phyloP scores from a whole-genome alignment of 805 yeast genomes.

The Lachancea fermentati region DNA sequence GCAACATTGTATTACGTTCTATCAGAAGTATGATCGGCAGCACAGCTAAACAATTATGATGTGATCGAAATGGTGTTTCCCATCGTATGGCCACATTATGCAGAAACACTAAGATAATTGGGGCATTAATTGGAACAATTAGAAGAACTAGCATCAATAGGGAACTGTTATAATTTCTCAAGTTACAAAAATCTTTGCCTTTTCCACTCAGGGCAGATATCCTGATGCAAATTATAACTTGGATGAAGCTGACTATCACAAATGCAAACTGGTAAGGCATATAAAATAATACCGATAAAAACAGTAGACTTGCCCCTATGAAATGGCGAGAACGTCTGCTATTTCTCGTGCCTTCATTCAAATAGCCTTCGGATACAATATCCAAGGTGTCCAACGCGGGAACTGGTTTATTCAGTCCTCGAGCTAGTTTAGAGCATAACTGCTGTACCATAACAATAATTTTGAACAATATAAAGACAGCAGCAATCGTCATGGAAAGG shows the following conservation, averaged over 20 bases:
- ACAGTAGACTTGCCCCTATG: constrained; percentile 35
- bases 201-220: constrained; percentile 15
- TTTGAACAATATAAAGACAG: constrained; percentile 6
- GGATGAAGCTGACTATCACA: constrained; percentile 53
- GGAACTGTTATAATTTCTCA: constrained; percentile 57
- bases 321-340: constrained; percentile 18
- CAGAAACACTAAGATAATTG: constrained; percentile 72
- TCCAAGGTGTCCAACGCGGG: neutral
- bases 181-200: constrained; percentile 23
- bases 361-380: too few species aligned
- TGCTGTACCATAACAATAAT: constrained; percentile 6
- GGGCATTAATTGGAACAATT: constrained; percentile 73
- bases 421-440: neutral
- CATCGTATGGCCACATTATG: constrained; percentile 73
- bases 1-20: constrained; percentile 47
- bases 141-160: constrained; percentile 64
- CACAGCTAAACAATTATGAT: constrained; percentile 75
- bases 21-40: constrained; percentile 62
- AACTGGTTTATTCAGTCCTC: neutral
- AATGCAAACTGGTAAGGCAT: constrained; percentile 81
- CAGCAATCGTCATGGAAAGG: constrained; percentile 25
- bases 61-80: constrained; percentile 81
- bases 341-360: too few species aligned
- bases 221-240: constrained; percentile 46
- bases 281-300: constrained; percentile 49